Evolutionary conservation across 768 basidiomycete genomes (phyloP), one percentile per base, ranked within the genome.

Genomic region (Lentinus brumalis): DNA sequence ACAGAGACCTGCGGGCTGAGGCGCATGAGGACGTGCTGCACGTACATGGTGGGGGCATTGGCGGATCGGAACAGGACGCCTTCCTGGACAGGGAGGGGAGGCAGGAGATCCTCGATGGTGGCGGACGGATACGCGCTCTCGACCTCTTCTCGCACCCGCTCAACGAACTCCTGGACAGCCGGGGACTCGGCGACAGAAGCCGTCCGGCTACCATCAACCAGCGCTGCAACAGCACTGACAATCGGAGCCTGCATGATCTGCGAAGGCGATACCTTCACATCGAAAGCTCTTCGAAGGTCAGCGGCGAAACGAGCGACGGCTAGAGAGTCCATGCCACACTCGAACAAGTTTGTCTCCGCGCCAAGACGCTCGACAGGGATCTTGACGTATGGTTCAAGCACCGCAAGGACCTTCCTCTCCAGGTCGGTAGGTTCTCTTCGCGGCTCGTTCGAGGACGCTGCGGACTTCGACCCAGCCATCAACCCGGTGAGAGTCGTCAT

Each of bases 21-120:
- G 14, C 65, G 62, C 57, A 80, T 58, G 3, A 81, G 59, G 41
- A 80, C 69, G 62, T 81, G 81, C 53, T 82, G 81, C 11, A 82
- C 78, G 64, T 79, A 81, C 55, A 79, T 72, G 1, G 72, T 70
- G 42, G 73, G 69, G 29, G 70, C 60, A n/a, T 73, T 71, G 35
- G 72, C 72, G 5, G 80, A 78, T 39, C 77, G 74, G 51, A 77
- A 75, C 52, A 82, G 66, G 16, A 82, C 76, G 21, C 81, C 81
- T 67, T 80, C 80, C 59, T 82, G 81, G 14, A 81, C 71, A 18
- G 80, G 71, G 54, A 81, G 79, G 31, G 81, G 71, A 18, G 81
- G 81, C 26, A 80, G 77, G 56, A 66, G 50, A 14, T 46, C 45
- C 5, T 53, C 58, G 6, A 66, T 44, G 8, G 50, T 30, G n/a